These are phyloP conservation scores for Mycena rebaudengoi DNA, from an alignment of 768 basidiomycete genomes.

Conservation along the genomic window DNA sequence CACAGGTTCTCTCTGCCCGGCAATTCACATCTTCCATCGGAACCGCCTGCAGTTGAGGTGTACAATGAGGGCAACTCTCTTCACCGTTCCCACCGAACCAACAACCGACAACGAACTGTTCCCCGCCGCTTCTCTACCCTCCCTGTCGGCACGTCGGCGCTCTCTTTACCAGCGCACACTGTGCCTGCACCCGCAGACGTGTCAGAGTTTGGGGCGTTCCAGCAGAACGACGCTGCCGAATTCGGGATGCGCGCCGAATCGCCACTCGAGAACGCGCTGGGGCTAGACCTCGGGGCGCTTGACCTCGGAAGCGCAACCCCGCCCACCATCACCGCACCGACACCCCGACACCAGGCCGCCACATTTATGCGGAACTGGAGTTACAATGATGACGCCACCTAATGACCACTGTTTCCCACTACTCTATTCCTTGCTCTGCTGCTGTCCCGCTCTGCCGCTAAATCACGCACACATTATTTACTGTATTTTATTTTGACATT, in stretches of 20 bases:
- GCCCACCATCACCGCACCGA: slow-evolving; percentile 21
- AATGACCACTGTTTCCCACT: background rate
- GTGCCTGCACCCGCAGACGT: background rate
- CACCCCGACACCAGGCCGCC: slow-evolving; percentile 21
- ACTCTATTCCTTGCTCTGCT: slow-evolving; percentile 6
- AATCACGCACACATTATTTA: slow-evolving; percentile 14
- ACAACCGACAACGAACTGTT: slow-evolving; percentile 3
- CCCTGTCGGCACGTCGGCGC: background rate
- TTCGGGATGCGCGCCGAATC: background rate
- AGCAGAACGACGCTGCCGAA: background rate
- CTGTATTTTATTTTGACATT: slow-evolving; percentile 2
- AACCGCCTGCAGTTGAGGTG: background rate
- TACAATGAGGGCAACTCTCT: slow-evolving; percentile 3
- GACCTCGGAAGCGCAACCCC: slow-evolving; percentile 3
- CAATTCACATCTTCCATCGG: background rate
- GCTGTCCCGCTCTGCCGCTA: background rate
- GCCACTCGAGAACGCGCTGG: slow-evolving; percentile 22
- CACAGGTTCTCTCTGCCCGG: slow-evolving; percentile 19
- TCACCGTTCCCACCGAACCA: background rate
- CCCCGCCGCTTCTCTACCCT: slow-evolving; percentile 18
- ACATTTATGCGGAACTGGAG: slow-evolving; percentile 16
- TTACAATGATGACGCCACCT: background rate
- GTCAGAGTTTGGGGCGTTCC: background rate
- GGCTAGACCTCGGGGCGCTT: slow-evolving; percentile 20
- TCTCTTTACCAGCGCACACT: background rate